Evolutionary conservation across 352 stramenopile species (phyloP), one percentile per base, ranked within the genome.

Genomic region (Pythium vanterpoolii): DNA sequence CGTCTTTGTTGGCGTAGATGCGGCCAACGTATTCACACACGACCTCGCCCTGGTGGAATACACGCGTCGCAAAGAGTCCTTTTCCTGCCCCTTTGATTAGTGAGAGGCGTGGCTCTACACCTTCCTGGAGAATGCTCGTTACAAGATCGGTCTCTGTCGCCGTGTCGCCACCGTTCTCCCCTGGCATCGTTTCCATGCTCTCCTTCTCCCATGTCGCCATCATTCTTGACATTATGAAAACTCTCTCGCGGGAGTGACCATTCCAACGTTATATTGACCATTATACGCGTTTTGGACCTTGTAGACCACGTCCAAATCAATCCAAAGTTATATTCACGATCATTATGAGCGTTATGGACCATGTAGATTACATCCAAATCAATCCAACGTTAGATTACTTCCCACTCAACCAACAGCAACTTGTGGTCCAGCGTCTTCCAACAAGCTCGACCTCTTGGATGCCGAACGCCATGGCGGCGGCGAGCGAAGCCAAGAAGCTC

Each of bases 401-500:
- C 45, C 19, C 36, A 49, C n/a, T n/a, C n/a, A n/a, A n/a, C n/a
- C n/a, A n/a, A n/a, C 33, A n/a, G 53, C 54, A 56, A 50, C 56
- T 59, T 47, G 57, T 65, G 47, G 48, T 21, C 34, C 34, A 42
- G 34, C 34, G 19, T 42, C 14, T 42, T 9, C 34, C 34, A 16
- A 42, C 6, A 18, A 42, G 14, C 18, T 42, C 34, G 8, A 1
- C n/a, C n/a, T n/a, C n/a, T n/a, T n/a, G n/a, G 33, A 39, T 39
- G 33, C 6, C 40, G n/a, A 28, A 7, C 10, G 36, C 8, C 8
- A 61, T 48, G 48, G 68, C 68, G 48, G 54, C 42, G 4, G 46
- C 46, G 9, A 51, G 38, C 38, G 76, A 86, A n/a, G 68, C 72
- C 53, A 92, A 92, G 71, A 73, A 73, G 59, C 57, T 92, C 56